Base-by-base conservation (phyloP, 805 yeast genomes). In the Vanderwaltozyma yarrowii region DNA sequence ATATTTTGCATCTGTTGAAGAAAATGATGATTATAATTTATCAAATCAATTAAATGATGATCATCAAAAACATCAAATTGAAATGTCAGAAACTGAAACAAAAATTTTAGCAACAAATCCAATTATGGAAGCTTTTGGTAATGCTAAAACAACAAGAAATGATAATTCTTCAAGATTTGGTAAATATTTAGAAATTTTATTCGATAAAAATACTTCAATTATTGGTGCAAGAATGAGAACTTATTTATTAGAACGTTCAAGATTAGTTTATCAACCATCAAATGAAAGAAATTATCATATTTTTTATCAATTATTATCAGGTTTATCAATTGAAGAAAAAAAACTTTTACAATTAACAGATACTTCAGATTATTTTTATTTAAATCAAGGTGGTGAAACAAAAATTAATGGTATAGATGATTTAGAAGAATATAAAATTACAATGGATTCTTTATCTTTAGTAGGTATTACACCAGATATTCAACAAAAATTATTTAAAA, bases 31-130 rank as follows among this genome's bases (percentile, higher is more conserved):
- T 21, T 21, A 21, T 21, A 21, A 21, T 21, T 21, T 21, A 21
- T 7, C 23, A 21, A 21, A 21, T 21, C 23, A 21, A 21, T 21
- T 21, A 21, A 54, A 52, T 19, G 60, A 65, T 9, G 69, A 68
- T 45, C 32, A 33, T 56, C 56, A 30, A 27, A 60, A 65, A 37
- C 63, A 59, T 36, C 66, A 64, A 47, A 47, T 52, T 18, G 89
- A 85, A 47, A 80, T 89, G 80, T 81, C 94, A 23, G 82, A 80
- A 44, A 89, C 89, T 20, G 98, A 89, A 64, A 82, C 83, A 56
- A 95, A 85, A 64, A 89, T 89, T 40, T 71, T 89, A 53, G 97
- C 98, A 12, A 92, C 97, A 0, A 89, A 89, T 58, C 95, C 96
- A 5, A 71, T 86, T 40, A 73, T 86, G 60, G 96, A 86, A 62